phyloP scores from a whole-genome alignment of 73 alveolate genomes.

The Paramecium caudatum region DNA sequence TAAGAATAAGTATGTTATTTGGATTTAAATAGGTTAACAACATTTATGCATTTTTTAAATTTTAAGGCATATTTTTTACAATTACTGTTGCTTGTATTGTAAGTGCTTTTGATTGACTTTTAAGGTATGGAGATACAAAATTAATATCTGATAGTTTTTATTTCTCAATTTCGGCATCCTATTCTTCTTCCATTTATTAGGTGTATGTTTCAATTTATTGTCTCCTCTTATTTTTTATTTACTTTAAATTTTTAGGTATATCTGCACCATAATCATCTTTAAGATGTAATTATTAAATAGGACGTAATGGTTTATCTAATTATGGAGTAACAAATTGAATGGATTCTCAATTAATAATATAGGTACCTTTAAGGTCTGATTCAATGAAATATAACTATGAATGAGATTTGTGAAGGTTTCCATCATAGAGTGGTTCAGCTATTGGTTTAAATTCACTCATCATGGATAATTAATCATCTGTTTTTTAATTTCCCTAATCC shows the following conservation, averaged over 20 bases:
- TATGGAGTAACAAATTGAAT: background rate
- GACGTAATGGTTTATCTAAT: background rate
- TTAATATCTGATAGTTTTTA: background rate
- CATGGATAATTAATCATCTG: slow-evolving; percentile 28
- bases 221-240: background rate
- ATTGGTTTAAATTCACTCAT: background rate
- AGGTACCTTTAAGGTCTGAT: background rate
- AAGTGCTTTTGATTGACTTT: background rate
- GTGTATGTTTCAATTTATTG: slow-evolving; percentile 38
- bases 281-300: background rate
- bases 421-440: background rate
- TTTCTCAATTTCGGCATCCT: slow-evolving; percentile 42
- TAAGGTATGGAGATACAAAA: background rate
- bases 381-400: background rate
- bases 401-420: background rate
- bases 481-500: background rate
- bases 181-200: slow-evolving; percentile 54
- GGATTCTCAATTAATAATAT: background rate
- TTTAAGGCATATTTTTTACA: background rate
- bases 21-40: slow-evolving; percentile 37
- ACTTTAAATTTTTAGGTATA: slow-evolving; percentile 1
- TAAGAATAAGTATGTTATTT: background rate
- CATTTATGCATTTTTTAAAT: slow-evolving; percentile 15
- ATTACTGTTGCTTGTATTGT: slow-evolving; percentile 19
- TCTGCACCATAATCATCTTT: slow-evolving; percentile 47